Evolutionary conservation across 1,284 basidiomycete species (phyloP).

Genomic region (Tilletia indica): DNA sequence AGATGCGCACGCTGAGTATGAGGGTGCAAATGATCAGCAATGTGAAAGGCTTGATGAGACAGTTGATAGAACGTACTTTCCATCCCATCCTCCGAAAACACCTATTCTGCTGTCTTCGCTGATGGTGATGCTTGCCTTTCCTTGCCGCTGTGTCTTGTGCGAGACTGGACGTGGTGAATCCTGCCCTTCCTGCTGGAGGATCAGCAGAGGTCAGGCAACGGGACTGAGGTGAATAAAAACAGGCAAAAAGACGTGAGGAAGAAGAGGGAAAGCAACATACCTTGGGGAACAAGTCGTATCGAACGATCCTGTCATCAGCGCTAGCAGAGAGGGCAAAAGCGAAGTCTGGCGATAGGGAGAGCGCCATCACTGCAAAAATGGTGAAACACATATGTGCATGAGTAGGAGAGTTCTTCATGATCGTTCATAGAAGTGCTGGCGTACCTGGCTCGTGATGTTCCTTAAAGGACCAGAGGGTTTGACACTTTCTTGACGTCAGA

Average conservation of each 20-base stretch:
- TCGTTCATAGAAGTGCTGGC: no score
- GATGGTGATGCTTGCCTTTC: conserved; percentile 27
- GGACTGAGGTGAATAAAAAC: no score
- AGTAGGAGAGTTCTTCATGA: no score
- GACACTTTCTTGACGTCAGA: neutral
- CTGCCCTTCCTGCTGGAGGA: no score
- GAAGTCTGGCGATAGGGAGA: conserved; percentile 8
- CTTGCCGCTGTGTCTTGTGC: conserved; percentile 12
- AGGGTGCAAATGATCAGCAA: neutral
- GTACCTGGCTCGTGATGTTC: neutral
- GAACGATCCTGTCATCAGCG: conserved; percentile 33
- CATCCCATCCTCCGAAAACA: conserved; percentile 32
- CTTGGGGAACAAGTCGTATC: conserved; percentile 19
- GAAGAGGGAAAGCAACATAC: neutral
- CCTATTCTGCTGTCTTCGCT: conserved; percentile 20
- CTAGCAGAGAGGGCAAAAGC: conserved; percentile 26
- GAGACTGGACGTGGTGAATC: no score
- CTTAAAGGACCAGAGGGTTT: neutral
- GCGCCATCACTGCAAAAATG: conserved; percentile 22
- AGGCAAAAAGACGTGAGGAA: neutral
- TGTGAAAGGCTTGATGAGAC: neutral
- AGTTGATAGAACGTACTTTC: conserved; percentile 25
- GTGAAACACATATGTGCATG: neutral
- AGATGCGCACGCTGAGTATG: conserved; percentile 29
- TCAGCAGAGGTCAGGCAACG: no score